A percentile compares a stretch with the other conserved stretches of the same genome.
These are phyloP conservation scores for Grammothele lineata DNA, from an alignment of 768 basidiomycete genomes.

Conservation along the genomic window DNA sequence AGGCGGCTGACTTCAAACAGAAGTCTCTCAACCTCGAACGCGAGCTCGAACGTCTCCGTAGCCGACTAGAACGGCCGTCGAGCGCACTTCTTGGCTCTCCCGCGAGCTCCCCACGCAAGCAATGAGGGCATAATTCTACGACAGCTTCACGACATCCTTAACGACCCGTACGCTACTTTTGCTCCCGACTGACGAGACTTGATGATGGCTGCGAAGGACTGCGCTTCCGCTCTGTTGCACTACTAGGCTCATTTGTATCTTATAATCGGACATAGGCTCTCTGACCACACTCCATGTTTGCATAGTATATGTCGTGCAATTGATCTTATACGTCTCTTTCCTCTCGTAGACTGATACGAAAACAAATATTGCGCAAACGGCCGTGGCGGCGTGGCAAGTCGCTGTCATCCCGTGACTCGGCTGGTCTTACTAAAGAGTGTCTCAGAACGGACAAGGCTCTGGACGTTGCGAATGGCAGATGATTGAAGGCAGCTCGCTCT, in stretches of 20 bases:
- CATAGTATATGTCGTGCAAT: too few relatives aligned
- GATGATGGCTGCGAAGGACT: slow-evolving; percentile 1
- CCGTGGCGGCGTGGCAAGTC: too few relatives aligned
- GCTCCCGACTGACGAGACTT: slow-evolving; percentile 4
- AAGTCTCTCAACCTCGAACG: slow-evolving; percentile 62
- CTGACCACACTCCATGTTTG: not conserved
- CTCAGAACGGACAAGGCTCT: too few relatives aligned
- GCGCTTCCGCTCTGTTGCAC: slow-evolving; percentile 11
- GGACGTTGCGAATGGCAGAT: too few relatives aligned
- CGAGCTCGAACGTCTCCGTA: slow-evolving; percentile 66
- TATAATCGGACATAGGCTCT: slow-evolving; percentile 7
- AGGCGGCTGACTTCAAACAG: slow-evolving; percentile 71
- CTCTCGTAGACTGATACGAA: too few relatives aligned
- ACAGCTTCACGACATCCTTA: not conserved
- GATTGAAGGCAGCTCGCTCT: too few relatives aligned
- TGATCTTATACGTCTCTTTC: too few relatives aligned
- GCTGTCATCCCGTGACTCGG: too few relatives aligned
- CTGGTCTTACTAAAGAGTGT: too few relatives aligned
- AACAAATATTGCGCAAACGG: too few relatives aligned
- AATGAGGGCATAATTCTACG: not conserved
- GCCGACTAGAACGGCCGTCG: slow-evolving; percentile 56
- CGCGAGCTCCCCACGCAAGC: slow-evolving; percentile 32
- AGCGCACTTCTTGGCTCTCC: slow-evolving; percentile 33
- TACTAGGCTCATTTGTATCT: slow-evolving; percentile 17
- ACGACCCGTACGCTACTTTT: slow-evolving; percentile 3